Conservation (phyloP, 768 basidiomycete genomes). For the Lentinula lateritia region DNA sequence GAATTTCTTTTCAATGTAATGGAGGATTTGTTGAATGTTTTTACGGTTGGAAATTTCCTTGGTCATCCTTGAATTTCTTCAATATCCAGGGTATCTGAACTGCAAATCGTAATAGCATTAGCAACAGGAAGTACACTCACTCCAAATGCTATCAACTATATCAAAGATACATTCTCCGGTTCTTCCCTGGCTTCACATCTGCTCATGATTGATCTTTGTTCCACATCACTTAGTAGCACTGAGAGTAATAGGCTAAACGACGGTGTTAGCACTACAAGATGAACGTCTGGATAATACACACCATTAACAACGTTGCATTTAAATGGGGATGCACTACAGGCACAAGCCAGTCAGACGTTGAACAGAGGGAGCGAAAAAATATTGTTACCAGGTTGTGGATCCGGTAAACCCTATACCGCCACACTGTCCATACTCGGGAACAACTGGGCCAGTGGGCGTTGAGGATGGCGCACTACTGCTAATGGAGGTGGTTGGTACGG, state of each 20-base stretch:
- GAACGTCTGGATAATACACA: slow-evolving; percentile 11
- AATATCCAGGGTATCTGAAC: too few relatives aligned
- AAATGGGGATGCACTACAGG: slow-evolving; percentile 27
- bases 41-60: too few relatives aligned
- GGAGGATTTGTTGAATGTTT: too few relatives aligned
- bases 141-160: too few relatives aligned
- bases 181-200: too few relatives aligned
- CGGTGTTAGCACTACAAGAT: background rate
- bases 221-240: slow-evolving; percentile 24
- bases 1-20: too few relatives aligned
- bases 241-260: slow-evolving; percentile 28
- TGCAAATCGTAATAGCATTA: too few relatives aligned
- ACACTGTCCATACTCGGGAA: slow-evolving; percentile 34
- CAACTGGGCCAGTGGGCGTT: slow-evolving; percentile 21
- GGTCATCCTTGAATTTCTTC: too few relatives aligned
- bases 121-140: too few relatives aligned
- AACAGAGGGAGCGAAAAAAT: background rate
- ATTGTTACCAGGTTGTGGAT: slow-evolving; percentile 30
- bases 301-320: slow-evolving; percentile 30
- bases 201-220: too few relatives aligned
- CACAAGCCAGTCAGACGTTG: background rate
- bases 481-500: background rate
- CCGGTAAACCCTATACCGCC: slow-evolving; percentile 37
- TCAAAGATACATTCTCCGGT: too few relatives aligned
- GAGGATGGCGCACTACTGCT: slow-evolving; percentile 9